These are phyloP conservation scores for Yamadazyma triangularis DNA, from an alignment of 1,139 yeast species.

Conservation along the genomic window DNA sequence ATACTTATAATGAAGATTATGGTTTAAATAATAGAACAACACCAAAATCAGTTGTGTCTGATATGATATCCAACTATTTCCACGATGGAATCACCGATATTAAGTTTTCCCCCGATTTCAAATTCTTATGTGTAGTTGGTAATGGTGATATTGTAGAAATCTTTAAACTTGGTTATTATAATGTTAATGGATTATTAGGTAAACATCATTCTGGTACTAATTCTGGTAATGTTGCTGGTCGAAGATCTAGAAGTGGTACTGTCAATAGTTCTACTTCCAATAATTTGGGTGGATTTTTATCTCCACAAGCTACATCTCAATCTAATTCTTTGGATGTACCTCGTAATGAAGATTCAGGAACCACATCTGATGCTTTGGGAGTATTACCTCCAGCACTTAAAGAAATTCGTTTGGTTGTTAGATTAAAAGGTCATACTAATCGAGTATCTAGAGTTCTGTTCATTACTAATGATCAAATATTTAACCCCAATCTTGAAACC, in stretches of 20 bases:
- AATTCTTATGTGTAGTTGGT: slow-evolving; percentile 54
- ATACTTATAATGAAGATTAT: slow-evolving; percentile 18
- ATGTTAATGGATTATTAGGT: slow-evolving; percentile 27
- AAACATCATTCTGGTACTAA: slow-evolving; percentile 16
- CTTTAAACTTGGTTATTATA: slow-evolving; percentile 43
- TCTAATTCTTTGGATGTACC: slow-evolving; percentile 19
- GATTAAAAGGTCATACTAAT: slow-evolving; percentile 65
- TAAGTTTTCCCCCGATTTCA: slow-evolving; percentile 62
- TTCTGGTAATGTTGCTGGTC: too few relatives aligned
- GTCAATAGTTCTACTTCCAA: slow-evolving; percentile 25
- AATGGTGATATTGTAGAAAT: slow-evolving; percentile 58
- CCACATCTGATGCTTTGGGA: slow-evolving; percentile 3
- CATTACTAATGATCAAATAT: slow-evolving; percentile 16
- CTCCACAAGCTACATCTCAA: slow-evolving; percentile 19
- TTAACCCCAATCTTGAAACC: too few relatives aligned
- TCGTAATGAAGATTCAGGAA: slow-evolving; percentile 6
- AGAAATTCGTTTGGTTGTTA: slow-evolving; percentile 39
- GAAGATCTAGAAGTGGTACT: slow-evolving; percentile 38
- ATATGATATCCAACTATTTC: slow-evolving; percentile 62
- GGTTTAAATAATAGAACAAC: too few relatives aligned
- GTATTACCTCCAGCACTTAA: slow-evolving; percentile 33
- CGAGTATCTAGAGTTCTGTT: slow-evolving; percentile 51
- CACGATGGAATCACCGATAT: slow-evolving; percentile 57
- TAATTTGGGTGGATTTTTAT: slow-evolving; percentile 13
- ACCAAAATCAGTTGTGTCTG: slow-evolving; percentile 48